A percentile compares a stretch with the other conserved stretches of the same genome.
Evolutionary conservation across 2,329 filamentous ascomycete species (phyloP).

Genomic region (Tolypocladium ophioglossoides): DNA sequence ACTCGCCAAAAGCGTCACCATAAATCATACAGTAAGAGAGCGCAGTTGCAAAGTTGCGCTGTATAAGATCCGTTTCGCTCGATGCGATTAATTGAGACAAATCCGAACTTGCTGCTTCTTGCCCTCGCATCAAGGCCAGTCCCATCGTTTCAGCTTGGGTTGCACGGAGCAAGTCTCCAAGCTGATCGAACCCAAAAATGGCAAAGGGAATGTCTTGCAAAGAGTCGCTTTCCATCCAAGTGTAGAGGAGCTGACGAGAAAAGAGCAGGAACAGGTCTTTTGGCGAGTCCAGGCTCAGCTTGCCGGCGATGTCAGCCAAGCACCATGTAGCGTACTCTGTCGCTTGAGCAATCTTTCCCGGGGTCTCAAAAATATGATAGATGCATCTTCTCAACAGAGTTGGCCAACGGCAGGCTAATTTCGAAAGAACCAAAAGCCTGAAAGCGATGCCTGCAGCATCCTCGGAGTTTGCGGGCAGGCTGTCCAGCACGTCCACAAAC

Average conservation of each 20-base stretch:
- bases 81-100: constrained; percentile 48
- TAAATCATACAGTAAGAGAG: constrained; percentile 77
- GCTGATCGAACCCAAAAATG: constrained; percentile 69
- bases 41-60: constrained; percentile 62
- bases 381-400: constrained; percentile 78
- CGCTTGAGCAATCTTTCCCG: constrained; percentile 58
- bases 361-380: constrained; percentile 89
- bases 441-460: constrained; percentile 77
- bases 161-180: constrained; percentile 58
- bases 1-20: constrained; percentile 16
- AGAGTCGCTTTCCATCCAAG: constrained; percentile 64
- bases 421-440: constrained; percentile 64
- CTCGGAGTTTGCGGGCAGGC: constrained; percentile 61
- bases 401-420: constrained; percentile 72
- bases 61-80: constrained; percentile 47
- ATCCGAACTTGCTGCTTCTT: constrained; percentile 50
- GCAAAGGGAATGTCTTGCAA: constrained; percentile 67
- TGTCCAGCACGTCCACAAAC: constrained; percentile 72
- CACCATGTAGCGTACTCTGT: constrained; percentile 63
- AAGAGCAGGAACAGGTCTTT: constrained; percentile 73
- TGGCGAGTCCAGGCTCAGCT: constrained; percentile 54
- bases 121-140: constrained; percentile 71
- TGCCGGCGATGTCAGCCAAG: constrained; percentile 52
- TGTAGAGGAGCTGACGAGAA: constrained; percentile 79
- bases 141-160: constrained; percentile 70